phyloP scores from a whole-genome alignment of 1,284 basidiomycete genomes.

The Melampsora americana region DNA sequence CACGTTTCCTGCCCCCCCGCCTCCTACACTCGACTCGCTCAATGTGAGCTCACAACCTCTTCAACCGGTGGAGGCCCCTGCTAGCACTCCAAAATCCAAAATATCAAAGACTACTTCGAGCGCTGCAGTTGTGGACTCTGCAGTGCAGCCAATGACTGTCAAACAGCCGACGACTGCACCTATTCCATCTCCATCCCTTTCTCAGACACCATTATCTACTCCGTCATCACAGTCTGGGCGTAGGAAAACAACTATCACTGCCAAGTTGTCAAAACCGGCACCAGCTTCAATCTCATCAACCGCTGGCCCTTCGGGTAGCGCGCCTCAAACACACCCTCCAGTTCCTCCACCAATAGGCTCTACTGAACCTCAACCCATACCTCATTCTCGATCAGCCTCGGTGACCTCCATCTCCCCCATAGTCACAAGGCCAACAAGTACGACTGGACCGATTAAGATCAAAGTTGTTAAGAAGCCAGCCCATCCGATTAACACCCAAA shows the following conservation, averaged over 20 bases:
- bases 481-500: neutral
- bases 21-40: conserved; percentile 7
- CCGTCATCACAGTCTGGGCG: too few species aligned
- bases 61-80: neutral
- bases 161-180: too few species aligned
- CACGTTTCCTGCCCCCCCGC: conserved; percentile 26
- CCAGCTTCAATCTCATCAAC: too few species aligned
- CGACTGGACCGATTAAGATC: conserved; percentile 31
- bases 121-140: neutral
- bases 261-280: too few species aligned
- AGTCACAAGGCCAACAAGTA: neutral
- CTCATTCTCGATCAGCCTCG: neutral
- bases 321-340: too few species aligned
- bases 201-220: neutral
- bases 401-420: neutral
- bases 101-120: neutral
- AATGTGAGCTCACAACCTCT: neutral
- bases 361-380: neutral
- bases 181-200: neutral
- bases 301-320: too few species aligned
- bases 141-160: too few species aligned
- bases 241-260: too few species aligned
- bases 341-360: too few species aligned
- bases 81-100: neutral
- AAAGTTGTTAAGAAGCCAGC: conserved; percentile 19